A percentile compares a stretch with the other conserved stretches of the same genome.
Evolutionary conservation across 2,329 filamentous ascomycete species (phyloP).

Genomic region (Calycina marina): DNA sequence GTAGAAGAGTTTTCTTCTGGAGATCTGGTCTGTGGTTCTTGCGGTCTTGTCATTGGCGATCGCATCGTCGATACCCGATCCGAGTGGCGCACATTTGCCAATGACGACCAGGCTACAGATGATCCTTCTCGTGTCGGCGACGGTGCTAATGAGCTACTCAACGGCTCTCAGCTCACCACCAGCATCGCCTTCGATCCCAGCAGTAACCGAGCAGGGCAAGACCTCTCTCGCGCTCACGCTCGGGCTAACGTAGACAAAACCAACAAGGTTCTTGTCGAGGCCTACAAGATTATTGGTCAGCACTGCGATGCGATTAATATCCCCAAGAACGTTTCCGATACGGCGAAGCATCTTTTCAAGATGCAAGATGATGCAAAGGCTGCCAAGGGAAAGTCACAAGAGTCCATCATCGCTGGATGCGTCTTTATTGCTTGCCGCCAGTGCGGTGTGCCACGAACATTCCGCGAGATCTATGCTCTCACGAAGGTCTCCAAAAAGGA

Average conservation of each 20-base stretch:
- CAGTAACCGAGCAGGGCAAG: constrained; percentile 56
- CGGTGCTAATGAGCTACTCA: constrained; percentile 74
- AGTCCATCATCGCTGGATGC: constrained; percentile 87
- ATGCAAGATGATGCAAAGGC: constrained; percentile 82
- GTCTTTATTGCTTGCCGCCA: constrained; percentile 97
- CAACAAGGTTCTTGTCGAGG: constrained; percentile 66
- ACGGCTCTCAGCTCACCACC: constrained; percentile 80
- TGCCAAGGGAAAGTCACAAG: constrained; percentile 90
- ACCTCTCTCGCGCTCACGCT: constrained; percentile 73
- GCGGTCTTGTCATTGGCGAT: constrained; percentile 79
- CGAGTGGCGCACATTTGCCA: constrained; percentile 98
- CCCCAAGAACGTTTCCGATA: constrained; percentile 67
- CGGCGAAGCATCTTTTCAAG: constrained; percentile 91
- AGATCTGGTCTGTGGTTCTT: constrained; percentile 85
- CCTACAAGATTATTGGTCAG: constrained; percentile 76
- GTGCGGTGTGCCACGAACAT: constrained; percentile 73
- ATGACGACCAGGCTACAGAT: constrained; percentile 92
- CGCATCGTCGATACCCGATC: constrained; percentile 91
- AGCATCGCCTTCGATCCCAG: constrained; percentile 77
- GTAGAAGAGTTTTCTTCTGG: constrained; percentile 85
- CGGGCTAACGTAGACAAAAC: constrained; percentile 68
- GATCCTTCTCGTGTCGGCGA: constrained; percentile 98
- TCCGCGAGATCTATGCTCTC: constrained; percentile 84
- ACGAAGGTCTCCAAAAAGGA: constrained; percentile 96
- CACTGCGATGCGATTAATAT: constrained; percentile 78